Percentiles rank a stretch among this genome's conserved stretches.
These are phyloP conservation scores for Boechera retrofracta DNA, from an alignment of 345 rosid species.

Conservation along the genomic window DNA sequence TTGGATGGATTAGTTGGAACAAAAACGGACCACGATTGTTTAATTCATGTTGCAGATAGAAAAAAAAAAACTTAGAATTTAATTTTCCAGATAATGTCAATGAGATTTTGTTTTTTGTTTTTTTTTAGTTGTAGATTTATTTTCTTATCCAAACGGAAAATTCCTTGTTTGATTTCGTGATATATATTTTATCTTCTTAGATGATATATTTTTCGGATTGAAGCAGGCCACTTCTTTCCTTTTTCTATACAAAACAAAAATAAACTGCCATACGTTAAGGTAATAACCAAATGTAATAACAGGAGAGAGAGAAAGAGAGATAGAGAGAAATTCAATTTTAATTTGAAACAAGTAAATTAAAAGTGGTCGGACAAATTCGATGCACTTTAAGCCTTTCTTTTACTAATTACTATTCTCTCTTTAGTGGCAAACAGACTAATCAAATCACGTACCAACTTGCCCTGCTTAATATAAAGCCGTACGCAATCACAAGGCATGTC, in stretches of 20 bases:
- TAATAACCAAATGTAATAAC: no score
- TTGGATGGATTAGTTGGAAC: conserved; percentile 2
- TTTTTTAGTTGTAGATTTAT: not conserved
- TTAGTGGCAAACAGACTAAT: conserved; percentile 34
- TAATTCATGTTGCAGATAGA: not conserved
- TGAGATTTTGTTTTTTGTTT: not conserved
- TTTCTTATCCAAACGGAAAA: conserved; percentile 2
- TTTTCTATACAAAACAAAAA: no score
- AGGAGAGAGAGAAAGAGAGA: no score
- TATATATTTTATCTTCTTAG: not conserved
- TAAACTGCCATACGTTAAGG: no score
- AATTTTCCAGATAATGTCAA: conserved; percentile 18
- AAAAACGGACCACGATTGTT: not conserved
- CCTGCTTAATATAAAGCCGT: conserved; percentile 24
- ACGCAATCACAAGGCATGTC: conserved; percentile 42
- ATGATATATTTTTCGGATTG: not conserved
- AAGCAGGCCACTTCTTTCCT: no score
- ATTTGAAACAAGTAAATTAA: not conserved
- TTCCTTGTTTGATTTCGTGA: not conserved
- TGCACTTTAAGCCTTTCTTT: not conserved
- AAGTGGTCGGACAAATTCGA: not conserved
- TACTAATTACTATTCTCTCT: conserved; percentile 4
- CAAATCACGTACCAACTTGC: conserved; percentile 30
- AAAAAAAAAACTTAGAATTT: not conserved
- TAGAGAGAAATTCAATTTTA: no score